These are phyloP conservation scores for Solanum chiquidenum DNA, from an alignment of 257 asterid genomes.

Conservation along the genomic window DNA sequence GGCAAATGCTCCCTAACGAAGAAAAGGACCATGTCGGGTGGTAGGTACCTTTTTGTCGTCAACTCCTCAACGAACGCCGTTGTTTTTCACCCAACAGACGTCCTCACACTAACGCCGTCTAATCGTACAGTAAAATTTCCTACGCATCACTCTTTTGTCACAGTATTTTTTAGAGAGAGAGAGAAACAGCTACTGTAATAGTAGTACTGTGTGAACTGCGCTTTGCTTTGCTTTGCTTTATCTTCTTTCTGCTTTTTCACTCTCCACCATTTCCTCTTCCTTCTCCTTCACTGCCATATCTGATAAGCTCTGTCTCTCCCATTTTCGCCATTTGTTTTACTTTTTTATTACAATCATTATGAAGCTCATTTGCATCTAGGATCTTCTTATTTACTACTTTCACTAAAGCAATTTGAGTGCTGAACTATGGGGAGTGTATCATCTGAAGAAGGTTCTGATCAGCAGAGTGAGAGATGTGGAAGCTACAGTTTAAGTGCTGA, in stretches of 20 bases:
- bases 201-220: constrained; percentile 4
- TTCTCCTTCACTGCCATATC: neutral
- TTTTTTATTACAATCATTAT: neutral
- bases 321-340: neutral
- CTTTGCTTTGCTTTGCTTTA: constrained; percentile 41
- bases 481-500: constrained; percentile 93
- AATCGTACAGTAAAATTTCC: neutral
- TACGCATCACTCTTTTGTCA: neutral
- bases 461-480: constrained; percentile 65
- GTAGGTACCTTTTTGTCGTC: neutral
- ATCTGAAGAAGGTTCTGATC: constrained; percentile 61
- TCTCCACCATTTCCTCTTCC: constrained; percentile 14
- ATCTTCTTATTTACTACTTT: neutral
- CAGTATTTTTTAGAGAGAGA: neutral
- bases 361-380: neutral
- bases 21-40: neutral
- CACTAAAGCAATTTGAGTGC: neutral
- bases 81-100: neutral
- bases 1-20: neutral
- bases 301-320: neutral
- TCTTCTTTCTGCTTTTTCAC: constrained; percentile 19
- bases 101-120: neutral
- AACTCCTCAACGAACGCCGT: neutral
- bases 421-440: constrained; percentile 57
- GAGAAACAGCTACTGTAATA: neutral